These are phyloP conservation scores for Fremontodendron californicum DNA, from an alignment of 345 rosid species.

Conservation along the genomic window DNA sequence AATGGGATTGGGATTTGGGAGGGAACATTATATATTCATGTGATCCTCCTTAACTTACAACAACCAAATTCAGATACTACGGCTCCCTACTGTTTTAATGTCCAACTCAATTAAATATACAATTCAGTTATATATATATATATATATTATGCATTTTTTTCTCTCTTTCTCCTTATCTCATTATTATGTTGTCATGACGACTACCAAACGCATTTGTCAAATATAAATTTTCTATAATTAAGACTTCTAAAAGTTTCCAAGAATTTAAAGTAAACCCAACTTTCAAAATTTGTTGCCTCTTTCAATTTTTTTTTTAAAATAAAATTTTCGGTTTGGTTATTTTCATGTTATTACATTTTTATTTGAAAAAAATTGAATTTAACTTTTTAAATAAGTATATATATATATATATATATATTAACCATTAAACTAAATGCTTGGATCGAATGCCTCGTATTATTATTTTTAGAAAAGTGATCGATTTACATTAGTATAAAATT, in stretches of 20 bases:
- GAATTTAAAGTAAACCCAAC: not conserved
- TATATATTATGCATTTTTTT: not conserved
- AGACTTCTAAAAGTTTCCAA: not conserved
- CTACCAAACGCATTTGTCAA: not conserved
- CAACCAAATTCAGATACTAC: constrained; percentile 31
- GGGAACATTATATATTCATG: constrained; percentile 45
- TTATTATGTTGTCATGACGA: not conserved
- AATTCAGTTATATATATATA: not conserved
- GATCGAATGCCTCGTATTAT: too few relatives aligned
- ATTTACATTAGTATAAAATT: too few relatives aligned
- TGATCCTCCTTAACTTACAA: constrained; percentile 37
- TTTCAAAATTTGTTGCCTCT: not conserved
- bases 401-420: not conserved
- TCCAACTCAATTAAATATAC: constrained; percentile 13
- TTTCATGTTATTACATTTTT: too few relatives aligned
- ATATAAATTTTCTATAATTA: not conserved
- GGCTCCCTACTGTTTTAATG: constrained; percentile 10
- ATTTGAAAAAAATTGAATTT: too few relatives aligned
- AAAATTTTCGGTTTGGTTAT: too few relatives aligned
- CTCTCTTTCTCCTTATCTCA: not conserved
- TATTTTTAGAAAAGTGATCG: too few relatives aligned
- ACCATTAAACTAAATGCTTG: not conserved
- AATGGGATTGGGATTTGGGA: constrained; percentile 15
- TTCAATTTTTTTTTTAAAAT: not conserved
- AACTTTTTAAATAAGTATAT: not conserved